Evolutionary conservation across 2,329 filamentous ascomycete genomes (phyloP), one percentile per base, ranked within the genome.

Genomic region (Alternaria gaisen): DNA sequence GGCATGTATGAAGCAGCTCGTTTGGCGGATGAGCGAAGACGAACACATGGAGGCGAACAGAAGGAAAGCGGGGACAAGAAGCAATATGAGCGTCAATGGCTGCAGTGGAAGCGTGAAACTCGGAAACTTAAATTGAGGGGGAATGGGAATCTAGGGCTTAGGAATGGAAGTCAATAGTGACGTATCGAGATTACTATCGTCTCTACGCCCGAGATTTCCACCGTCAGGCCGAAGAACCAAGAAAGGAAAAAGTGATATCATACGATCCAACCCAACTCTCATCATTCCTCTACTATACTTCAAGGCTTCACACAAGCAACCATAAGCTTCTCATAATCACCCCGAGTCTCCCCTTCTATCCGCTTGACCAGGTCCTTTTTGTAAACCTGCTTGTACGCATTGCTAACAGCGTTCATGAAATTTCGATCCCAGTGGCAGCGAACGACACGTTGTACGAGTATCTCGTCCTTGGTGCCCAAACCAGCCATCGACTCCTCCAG

Each of bases 401-500:
- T 85, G 80, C 92, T 93, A 58, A 97, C 90, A 67, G 92, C 90
- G 52, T 88, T 86, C 83, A 97, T 84, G 68, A 91, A 87, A 56
- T 83, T 84, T 38, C 85, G 84, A 74, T 97, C 88, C 94, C 94
- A 98, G 79, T 98, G 94, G 50, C 87, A 84, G 22, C 92, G 85
- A 1, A 97, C 87, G 4, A 95, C 85, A n/a, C 93, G 85, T 28
- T 89, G 85, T 16, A 96, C 86, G 3, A 98, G 85, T 9, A 94
- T 83, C 32, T 88, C 82, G 64, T 99, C 94, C 78, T 95, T 94
- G 11, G 95, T 98, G 3, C 94, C 94, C 65, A 90, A 71, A 0
- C 94, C 95, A 1, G 87, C 86, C 94, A 98, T 98, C 16, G 91
- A 85, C 14, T 91, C 91, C 75, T 97, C 93, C n/a, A 98, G 84